phyloP scores from a whole-genome alignment of 805 yeast species.

The Ogataea paraovalis region DNA sequence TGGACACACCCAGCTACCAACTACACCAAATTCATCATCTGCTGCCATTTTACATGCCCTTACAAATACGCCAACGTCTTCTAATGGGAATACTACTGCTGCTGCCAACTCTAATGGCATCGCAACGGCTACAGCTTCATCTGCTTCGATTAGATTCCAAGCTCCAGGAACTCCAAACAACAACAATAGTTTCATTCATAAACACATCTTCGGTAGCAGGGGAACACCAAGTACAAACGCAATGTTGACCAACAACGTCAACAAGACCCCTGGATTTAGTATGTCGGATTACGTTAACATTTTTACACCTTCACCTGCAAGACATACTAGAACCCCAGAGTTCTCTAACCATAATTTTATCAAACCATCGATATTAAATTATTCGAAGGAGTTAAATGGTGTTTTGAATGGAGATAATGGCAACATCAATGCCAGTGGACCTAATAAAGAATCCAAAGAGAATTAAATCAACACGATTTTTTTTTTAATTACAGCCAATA shows the following conservation, averaged over 20 bases:
- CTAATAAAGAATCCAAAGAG: not conserved
- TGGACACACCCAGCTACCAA: constrained; percentile 13
- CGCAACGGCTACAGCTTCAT: not conserved
- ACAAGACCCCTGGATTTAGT: constrained; percentile 65
- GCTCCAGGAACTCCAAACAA: constrained; percentile 16
- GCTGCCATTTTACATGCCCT: not conserved
- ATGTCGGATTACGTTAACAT: constrained; percentile 80
- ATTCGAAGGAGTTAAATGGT: constrained; percentile 24
- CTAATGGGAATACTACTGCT: not conserved
- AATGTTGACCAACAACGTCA: constrained; percentile 23
- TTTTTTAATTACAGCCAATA: too few relatives aligned
- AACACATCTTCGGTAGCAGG: constrained; percentile 9
- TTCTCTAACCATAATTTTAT: constrained; percentile 13
- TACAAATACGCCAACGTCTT: constrained; percentile 5
- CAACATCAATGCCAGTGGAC: not conserved
- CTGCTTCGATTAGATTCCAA: constrained; percentile 7
- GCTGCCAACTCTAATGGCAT: not conserved
- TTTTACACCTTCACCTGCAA: constrained; percentile 63
- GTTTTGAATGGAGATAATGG: constrained; percentile 3
- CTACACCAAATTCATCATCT: constrained; percentile 13
- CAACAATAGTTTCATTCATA: constrained; percentile 6
- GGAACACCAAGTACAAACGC: constrained; percentile 7
- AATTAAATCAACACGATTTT: too few relatives aligned
- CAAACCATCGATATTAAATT: constrained; percentile 18
- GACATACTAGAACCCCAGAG: constrained; percentile 37